phyloP scores from a whole-genome alignment of 768 basidiomycete genomes.

The Floccularia luteovirens region DNA sequence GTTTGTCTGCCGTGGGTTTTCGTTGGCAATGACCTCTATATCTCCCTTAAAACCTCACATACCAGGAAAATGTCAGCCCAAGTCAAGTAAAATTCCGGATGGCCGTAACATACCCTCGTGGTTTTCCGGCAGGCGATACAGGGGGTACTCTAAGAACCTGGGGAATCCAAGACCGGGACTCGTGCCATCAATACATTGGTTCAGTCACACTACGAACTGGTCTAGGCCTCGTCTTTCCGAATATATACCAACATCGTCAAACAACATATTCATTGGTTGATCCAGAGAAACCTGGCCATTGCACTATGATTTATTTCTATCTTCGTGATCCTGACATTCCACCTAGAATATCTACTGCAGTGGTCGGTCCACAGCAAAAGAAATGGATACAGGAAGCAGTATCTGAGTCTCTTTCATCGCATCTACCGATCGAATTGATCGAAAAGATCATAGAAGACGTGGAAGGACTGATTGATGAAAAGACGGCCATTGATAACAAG shows the following conservation, averaged over 20 bases:
- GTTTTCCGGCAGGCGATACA: slow-evolving; percentile 33
- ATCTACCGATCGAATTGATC: slow-evolving; percentile 37
- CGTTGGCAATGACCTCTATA: background rate
- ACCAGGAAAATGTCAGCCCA: slow-evolving; percentile 35
- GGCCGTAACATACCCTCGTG: slow-evolving; percentile 39
- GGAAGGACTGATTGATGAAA: slow-evolving; percentile 28
- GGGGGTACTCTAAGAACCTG: slow-evolving; percentile 41
- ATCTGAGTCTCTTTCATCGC: slow-evolving; percentile 20
- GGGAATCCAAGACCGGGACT: slow-evolving; percentile 38
- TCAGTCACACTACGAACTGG: slow-evolving; percentile 24
- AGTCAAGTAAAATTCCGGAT: slow-evolving; percentile 36
- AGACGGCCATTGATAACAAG: slow-evolving; percentile 27
- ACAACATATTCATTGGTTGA: slow-evolving; percentile 32
- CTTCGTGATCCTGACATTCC: slow-evolving; percentile 40
- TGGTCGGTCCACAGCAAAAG: slow-evolving; percentile 43
- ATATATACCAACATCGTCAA: slow-evolving; percentile 44
- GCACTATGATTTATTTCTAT: slow-evolving; percentile 35
- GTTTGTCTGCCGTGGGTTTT: slow-evolving; percentile 26
- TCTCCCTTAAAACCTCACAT: background rate
- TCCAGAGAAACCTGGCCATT: slow-evolving; percentile 29
- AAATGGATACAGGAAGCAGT: slow-evolving; percentile 33
- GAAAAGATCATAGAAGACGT: slow-evolving; percentile 28
- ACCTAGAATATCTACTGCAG: slow-evolving; percentile 31
- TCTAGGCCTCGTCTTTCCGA: slow-evolving; percentile 41
- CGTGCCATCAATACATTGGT: slow-evolving; percentile 42